Percentiles rank a stretch among this genome's conserved stretches.
Evolutionary conservation across 2,329 filamentous ascomycete genomes (phyloP).

Genomic region (Ceratocystis cacaofunesta): DNA sequence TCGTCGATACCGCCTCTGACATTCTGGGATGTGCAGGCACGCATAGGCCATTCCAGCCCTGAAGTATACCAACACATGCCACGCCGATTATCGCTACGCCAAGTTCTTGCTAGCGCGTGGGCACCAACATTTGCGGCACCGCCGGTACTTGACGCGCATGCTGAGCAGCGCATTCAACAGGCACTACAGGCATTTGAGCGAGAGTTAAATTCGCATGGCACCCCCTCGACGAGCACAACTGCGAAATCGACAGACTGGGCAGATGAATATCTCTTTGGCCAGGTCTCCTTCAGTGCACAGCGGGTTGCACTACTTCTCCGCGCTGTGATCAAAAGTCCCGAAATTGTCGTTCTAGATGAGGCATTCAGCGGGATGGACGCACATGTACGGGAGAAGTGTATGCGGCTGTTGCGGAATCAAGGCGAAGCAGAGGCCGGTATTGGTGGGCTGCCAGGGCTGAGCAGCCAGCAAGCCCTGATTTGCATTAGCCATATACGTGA

Average conservation of each 20-base stretch:
- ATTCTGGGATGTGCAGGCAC: constrained; percentile 80
- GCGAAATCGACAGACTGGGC: constrained; percentile 41
- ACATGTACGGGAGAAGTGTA: constrained; percentile 68
- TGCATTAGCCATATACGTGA: constrained; percentile 84
- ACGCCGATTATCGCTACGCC: constrained; percentile 54
- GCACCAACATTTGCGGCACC: constrained; percentile 68
- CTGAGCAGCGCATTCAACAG: constrained; percentile 43
- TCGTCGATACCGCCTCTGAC: constrained; percentile 55
- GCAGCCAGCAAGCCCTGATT: constrained; percentile 63
- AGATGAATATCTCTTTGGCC: constrained; percentile 50
- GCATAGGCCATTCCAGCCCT: constrained; percentile 84
- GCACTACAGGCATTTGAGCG: constrained; percentile 61
- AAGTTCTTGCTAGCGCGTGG: constrained; percentile 74
- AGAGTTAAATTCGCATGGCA: constrained; percentile 51
- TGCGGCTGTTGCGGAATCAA: constrained; percentile 49
- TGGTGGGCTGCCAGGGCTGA: constrained; percentile 43
- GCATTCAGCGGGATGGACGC: constrained; percentile 78
- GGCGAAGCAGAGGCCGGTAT: constrained; percentile 26
- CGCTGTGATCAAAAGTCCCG: constrained; percentile 63
- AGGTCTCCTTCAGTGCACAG: constrained; percentile 67
- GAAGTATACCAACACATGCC: constrained; percentile 93
- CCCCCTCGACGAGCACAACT: not conserved
- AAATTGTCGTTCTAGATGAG: constrained; percentile 75
- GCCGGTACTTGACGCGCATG: constrained; percentile 46
- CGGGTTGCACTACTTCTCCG: constrained; percentile 73